Percentiles rank a stretch among this genome's conserved stretches.
Evolutionary conservation across 495 filamentous ascomycete species (phyloP).

Genomic region (Elaphomyces granulatus): DNA sequence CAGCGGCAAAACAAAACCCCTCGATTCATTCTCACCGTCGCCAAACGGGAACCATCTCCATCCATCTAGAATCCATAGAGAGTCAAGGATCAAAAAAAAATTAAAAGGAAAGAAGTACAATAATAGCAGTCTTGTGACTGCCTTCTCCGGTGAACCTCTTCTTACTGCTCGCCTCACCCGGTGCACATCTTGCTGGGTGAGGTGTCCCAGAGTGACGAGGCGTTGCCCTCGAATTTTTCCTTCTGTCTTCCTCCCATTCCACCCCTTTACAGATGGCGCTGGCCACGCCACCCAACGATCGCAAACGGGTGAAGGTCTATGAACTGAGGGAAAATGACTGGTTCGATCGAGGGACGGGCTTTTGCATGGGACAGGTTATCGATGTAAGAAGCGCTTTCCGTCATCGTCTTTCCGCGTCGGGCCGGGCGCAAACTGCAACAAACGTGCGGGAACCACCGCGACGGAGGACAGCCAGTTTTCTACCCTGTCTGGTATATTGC

Average conservation of each 20-base stretch:
- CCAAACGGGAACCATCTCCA: neutral
- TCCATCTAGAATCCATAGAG: too few relatives aligned
- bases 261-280: constrained; percentile 57
- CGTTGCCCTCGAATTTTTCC: too few relatives aligned
- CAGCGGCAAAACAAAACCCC: neutral
- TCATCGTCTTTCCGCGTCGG: too few relatives aligned
- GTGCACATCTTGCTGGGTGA: constrained; percentile 27
- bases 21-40: neutral
- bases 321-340: constrained; percentile 97
- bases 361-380: constrained; percentile 67
- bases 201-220: constrained; percentile 32
- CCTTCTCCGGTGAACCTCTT: neutral
- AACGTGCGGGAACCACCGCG: constrained; percentile 11
- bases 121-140: too few relatives aligned
- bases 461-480: constrained; percentile 2
- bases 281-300: constrained; percentile 68
- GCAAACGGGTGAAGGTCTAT: constrained; percentile 98
- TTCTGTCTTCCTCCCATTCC: constrained; percentile 20
- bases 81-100: too few relatives aligned
- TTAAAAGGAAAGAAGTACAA: too few relatives aligned
- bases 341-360: constrained; percentile 95
- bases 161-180: constrained; percentile 6
- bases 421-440: too few relatives aligned
- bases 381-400: constrained; percentile 67
- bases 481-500: constrained; percentile 3